Percentiles rank a stretch among this genome's conserved stretches.
Conservation (phyloP, 2,329 filamentous ascomycete genomes). For the Botrytis cinerea region DNA sequence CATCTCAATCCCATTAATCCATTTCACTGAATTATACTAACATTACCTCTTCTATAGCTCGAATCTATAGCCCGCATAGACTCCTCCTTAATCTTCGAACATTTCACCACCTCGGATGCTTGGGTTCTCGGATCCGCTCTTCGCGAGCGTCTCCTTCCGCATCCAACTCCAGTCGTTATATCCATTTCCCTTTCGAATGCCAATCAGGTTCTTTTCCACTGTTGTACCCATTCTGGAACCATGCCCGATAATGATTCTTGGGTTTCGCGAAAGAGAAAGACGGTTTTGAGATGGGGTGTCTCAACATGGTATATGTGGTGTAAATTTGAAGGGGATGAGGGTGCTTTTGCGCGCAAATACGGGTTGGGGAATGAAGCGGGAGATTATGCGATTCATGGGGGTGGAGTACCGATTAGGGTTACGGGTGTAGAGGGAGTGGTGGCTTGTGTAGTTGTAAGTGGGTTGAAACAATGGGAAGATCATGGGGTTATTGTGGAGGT, state of each 20-base stretch:
- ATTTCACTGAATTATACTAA: neutral
- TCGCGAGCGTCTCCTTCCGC: constrained; percentile 60
- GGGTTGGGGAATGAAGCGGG: constrained; percentile 58
- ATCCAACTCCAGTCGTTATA: constrained; percentile 59
- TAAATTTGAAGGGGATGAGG: constrained; percentile 66
- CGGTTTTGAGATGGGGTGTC: constrained; percentile 69
- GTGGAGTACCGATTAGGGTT: constrained; percentile 72
- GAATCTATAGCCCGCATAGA: constrained; percentile 40
- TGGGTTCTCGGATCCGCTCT: constrained; percentile 66
- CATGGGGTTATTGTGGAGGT: constrained; percentile 72
- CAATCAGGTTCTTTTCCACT: constrained; percentile 68
- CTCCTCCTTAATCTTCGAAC: constrained; percentile 38
- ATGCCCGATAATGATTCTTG: constrained; percentile 71
- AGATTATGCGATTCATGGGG: constrained; percentile 76
- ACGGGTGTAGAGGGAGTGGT: constrained; percentile 73
- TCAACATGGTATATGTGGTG: constrained; percentile 72
- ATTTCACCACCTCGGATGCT: constrained; percentile 65
- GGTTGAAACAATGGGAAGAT: constrained; percentile 75
- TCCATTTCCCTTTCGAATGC: constrained; percentile 63
- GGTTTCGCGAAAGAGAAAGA: constrained; percentile 70
- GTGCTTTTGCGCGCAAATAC: constrained; percentile 64
- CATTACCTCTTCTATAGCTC: constrained; percentile 31
- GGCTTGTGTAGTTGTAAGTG: constrained; percentile 73
- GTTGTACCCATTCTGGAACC: constrained; percentile 64
- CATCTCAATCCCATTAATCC: neutral